phyloP scores from a whole-genome alignment of 2,329 filamentous ascomycete genomes.

The Gliomastix tumulicola region DNA sequence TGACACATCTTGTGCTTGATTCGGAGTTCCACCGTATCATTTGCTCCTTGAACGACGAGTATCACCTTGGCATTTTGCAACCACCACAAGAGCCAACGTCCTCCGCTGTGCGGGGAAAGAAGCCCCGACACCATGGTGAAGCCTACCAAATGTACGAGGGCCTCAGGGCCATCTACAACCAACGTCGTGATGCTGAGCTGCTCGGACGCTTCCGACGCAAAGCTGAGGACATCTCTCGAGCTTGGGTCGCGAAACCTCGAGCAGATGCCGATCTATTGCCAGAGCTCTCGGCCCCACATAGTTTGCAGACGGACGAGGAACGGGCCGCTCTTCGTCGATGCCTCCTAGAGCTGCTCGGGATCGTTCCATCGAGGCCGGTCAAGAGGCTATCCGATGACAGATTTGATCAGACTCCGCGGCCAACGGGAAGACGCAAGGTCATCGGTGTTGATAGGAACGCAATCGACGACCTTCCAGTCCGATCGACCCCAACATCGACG shows the following conservation, averaged over 20 bases:
- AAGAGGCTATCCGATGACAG: too few relatives aligned
- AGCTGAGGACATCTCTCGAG: background rate
- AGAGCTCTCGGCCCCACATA: constrained; percentile 12
- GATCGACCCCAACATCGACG: background rate
- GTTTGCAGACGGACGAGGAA: constrained; percentile 9
- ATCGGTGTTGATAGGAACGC: too few relatives aligned
- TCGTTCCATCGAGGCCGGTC: too few relatives aligned
- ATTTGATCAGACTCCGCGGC: too few relatives aligned
- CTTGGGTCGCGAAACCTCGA: constrained; percentile 11
- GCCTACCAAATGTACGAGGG: background rate
- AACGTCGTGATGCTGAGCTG: too few relatives aligned
- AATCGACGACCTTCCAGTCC: constrained; percentile 12
- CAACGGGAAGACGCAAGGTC: too few relatives aligned
- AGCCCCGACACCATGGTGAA: too few relatives aligned
- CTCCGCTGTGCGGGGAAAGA: too few relatives aligned
- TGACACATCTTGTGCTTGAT: too few relatives aligned
- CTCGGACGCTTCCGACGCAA: background rate
- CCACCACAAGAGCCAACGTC: too few relatives aligned
- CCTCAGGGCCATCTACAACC: background rate
- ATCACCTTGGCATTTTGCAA: too few relatives aligned
- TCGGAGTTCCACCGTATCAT: constrained; percentile 14
- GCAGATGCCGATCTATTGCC: constrained; percentile 11
- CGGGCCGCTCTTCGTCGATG: constrained; percentile 15
- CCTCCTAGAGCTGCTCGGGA: constrained; percentile 13
- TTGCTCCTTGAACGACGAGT: constrained; percentile 15